These are phyloP conservation scores for Calendula officinalis DNA, from an alignment of 129 eudicot species.

Conservation along the genomic window DNA sequence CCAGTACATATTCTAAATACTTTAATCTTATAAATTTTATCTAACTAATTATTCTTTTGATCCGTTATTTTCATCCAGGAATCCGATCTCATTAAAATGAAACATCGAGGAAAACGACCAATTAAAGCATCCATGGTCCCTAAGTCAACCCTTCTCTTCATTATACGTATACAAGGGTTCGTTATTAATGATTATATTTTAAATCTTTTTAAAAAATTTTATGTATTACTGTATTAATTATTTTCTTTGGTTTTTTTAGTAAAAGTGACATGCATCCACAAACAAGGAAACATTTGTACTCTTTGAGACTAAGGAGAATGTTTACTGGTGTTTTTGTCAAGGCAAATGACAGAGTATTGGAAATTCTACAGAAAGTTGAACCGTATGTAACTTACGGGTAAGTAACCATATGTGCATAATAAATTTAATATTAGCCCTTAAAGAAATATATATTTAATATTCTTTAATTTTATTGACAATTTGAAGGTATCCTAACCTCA, in stretches of 20 bases:
- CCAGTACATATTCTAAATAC: neutral
- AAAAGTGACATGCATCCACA: constrained; percentile 77
- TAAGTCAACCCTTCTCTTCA: constrained; percentile 63
- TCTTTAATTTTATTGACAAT: neutral
- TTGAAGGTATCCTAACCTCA: constrained; percentile 62
- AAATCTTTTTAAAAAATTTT: neutral
- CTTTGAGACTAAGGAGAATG: constrained; percentile 64
- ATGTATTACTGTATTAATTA: neutral
- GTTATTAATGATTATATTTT: neutral
- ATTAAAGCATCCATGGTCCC: constrained; percentile 28
- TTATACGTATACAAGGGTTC: constrained; percentile 85
- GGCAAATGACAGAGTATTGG: constrained; percentile 61
- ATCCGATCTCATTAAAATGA: constrained; percentile 75
- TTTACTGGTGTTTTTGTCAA: constrained; percentile 78
- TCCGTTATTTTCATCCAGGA: constrained; percentile 42
- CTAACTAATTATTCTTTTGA: neutral
- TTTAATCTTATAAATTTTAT: neutral
- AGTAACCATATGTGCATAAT: neutral
- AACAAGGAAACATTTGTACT: constrained; percentile 58
- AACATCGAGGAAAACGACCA: constrained; percentile 50
- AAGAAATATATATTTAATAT: too few relatives aligned
- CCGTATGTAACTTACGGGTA: constrained; percentile 92
- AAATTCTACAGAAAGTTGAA: constrained; percentile 67
- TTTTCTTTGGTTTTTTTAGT: constrained; percentile 30
- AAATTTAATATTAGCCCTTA: too few relatives aligned